A percentile compares a stretch with the other conserved stretches of the same genome.
Conservation (phyloP, 192 early-diverging fungal genomes). For the Podila minutissima region DNA sequence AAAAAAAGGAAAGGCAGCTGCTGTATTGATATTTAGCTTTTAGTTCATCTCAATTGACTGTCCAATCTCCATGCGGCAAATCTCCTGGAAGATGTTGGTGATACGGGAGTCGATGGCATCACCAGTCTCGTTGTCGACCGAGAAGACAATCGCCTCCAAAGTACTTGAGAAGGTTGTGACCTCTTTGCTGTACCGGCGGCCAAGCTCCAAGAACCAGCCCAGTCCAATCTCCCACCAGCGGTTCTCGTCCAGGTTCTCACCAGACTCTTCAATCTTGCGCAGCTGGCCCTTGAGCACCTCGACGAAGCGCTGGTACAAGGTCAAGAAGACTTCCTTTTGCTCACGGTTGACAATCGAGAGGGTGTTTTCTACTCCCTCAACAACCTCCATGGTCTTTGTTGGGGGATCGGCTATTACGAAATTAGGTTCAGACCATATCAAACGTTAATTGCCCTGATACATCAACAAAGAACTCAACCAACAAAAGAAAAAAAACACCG, state of each 20-base stretch:
- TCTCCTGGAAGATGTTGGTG: slow-evolving; percentile 46
- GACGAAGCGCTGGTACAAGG: slow-evolving; percentile 74
- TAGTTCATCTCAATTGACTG: slow-evolving; percentile 48
- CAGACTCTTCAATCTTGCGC: slow-evolving; percentile 21
- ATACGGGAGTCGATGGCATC: slow-evolving; percentile 27
- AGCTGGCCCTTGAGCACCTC: slow-evolving; percentile 58
- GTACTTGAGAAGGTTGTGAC: slow-evolving; percentile 53
- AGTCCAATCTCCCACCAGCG: slow-evolving; percentile 49
- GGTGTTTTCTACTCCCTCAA: slow-evolving; percentile 63
- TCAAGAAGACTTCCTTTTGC: slow-evolving; percentile 84
- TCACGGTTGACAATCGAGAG: slow-evolving; percentile 77
- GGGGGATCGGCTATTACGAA: slow-evolving; percentile 36
- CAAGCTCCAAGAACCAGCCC: slow-evolving; percentile 68
- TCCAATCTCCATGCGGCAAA: slow-evolving; percentile 51
- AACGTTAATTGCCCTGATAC: not conserved
- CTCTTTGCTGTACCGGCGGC: slow-evolving; percentile 64
- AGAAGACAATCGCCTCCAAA: slow-evolving; percentile 60
- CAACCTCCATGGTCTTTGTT: slow-evolving; percentile 38
- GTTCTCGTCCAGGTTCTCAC: slow-evolving; percentile 15
- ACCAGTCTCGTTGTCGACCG: slow-evolving; percentile 43
- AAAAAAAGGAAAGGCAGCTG: not conserved
- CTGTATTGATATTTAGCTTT: not conserved
- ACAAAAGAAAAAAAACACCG: not conserved
- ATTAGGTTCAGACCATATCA: not conserved
- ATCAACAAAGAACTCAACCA: not conserved